These are phyloP conservation scores for Aspergillus sp. DNA, from an alignment of 2,329 filamentous ascomycete species.

Conservation along the genomic window DNA sequence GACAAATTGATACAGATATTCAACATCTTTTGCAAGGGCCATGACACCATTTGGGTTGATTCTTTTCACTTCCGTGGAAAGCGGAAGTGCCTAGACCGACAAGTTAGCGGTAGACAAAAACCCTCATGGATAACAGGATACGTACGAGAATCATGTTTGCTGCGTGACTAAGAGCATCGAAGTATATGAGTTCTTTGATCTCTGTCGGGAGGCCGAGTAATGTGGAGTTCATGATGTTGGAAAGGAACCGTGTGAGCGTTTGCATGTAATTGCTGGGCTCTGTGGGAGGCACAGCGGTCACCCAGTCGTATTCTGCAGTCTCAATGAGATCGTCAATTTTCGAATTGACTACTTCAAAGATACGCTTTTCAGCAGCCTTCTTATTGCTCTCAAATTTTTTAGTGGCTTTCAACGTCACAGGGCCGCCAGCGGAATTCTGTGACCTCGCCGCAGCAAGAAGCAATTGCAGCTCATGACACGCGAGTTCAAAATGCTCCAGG, in stretches of 20 bases:
- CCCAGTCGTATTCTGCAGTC: conserved; percentile 95
- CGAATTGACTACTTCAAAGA: conserved; percentile 96
- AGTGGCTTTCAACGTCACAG: conserved; percentile 76
- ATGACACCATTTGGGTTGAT: conserved; percentile 86
- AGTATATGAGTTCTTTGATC: conserved; percentile 97
- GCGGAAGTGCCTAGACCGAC: conserved; percentile 62
- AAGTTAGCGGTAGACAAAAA: conserved; percentile 10
- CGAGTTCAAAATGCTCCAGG: conserved; percentile 91
- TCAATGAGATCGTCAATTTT: conserved; percentile 98
- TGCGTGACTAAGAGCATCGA: conserved; percentile 89
- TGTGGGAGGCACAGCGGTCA: conserved; percentile 57
- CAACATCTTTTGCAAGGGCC: conserved; percentile 77
- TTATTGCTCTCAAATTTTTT: conserved; percentile 85
- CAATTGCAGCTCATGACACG: conserved; percentile 84
- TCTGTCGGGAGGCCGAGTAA: conserved; percentile 88
- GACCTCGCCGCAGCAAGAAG: conserved; percentile 81
- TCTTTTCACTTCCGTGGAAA: conserved; percentile 73
- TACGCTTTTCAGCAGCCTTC: conserved; percentile 93
- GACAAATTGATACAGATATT: conserved; percentile 82
- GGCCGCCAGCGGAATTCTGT: conserved; percentile 72
- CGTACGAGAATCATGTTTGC: conserved; percentile 76
- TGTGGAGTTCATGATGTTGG: conserved; percentile 95
- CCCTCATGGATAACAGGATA: conserved; percentile 8
- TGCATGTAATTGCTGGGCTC: conserved; percentile 94
- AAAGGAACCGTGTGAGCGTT: conserved; percentile 86